A percentile compares a stretch with the other conserved stretches of the same genome.
Conservation (phyloP, 371 early-diverging fungal species). For the Mortierella polycephala region DNA sequence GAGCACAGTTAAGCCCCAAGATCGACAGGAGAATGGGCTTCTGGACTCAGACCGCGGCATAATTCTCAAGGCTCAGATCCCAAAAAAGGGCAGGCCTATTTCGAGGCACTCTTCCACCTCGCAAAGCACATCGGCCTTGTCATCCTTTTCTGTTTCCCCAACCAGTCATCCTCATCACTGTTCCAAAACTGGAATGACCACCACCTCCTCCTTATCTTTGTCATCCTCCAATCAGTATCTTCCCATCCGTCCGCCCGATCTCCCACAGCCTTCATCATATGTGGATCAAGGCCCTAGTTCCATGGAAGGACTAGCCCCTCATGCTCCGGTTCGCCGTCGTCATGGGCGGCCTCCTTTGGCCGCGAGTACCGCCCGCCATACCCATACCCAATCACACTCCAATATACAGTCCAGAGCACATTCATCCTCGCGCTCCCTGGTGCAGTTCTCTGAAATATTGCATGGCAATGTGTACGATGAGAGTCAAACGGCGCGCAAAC, state of each 20-base stretch:
- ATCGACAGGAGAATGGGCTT: constrained; percentile 9
- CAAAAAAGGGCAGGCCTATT: constrained; percentile 54
- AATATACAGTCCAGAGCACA: constrained; percentile 9
- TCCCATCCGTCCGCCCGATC: constrained; percentile 2
- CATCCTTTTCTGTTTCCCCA: constrained; percentile 23
- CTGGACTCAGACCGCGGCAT: constrained; percentile 36
- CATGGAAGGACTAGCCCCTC: neutral
- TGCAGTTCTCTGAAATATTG: neutral
- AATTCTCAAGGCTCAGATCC: constrained; percentile 46
- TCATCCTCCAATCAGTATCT: constrained; percentile 1
- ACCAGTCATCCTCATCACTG: constrained; percentile 24
- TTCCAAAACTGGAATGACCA: constrained; percentile 6
- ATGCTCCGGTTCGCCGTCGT: constrained; percentile 8
- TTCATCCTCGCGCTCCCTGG: constrained; percentile 1
- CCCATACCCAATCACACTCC: constrained; percentile 25
- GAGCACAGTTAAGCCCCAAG: neutral
- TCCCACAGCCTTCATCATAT: neutral
- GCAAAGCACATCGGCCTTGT: constrained; percentile 24
- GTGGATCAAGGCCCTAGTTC: neutral
- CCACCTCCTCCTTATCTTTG: constrained; percentile 1
- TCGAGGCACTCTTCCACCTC: constrained; percentile 33
- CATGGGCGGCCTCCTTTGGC: constrained; percentile 34
- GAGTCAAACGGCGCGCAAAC: too few species aligned
- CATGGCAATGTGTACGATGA: neutral
- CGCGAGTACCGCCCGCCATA: constrained; percentile 9